Percentiles rank a stretch among this genome's conserved stretches.
These are phyloP conservation scores for Zymoseptoria ardabiliae DNA, from an alignment of 2,329 filamentous ascomycete species.

Conservation along the genomic window DNA sequence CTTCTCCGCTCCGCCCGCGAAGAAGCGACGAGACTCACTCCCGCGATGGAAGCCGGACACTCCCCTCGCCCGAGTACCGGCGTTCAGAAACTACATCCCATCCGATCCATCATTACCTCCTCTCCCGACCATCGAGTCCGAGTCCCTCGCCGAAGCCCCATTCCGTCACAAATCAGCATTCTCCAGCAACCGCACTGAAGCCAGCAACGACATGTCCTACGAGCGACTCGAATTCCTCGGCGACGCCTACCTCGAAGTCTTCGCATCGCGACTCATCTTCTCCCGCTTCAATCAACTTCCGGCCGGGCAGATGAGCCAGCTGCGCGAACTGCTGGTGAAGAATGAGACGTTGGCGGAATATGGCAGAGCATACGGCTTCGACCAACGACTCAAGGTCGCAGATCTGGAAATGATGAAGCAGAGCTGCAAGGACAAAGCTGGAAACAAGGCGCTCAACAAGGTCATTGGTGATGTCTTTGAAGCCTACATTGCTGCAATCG, in stretches of 20 bases:
- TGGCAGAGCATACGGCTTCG: constrained; percentile 62
- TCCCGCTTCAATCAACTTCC: constrained; percentile 59
- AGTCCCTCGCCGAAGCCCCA: constrained; percentile 19
- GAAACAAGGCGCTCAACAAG: constrained; percentile 42
- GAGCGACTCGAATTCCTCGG: constrained; percentile 84
- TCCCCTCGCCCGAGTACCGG: background rate
- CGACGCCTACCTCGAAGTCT: constrained; percentile 75
- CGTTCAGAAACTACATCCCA: background rate
- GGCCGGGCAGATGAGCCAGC: constrained; percentile 63
- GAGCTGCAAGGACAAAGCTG: constrained; percentile 17
- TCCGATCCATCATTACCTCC: constrained; percentile 15
- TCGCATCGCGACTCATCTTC: constrained; percentile 68
- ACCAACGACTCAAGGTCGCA: constrained; percentile 52
- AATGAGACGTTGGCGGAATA: constrained; percentile 71
- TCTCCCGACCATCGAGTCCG: constrained; percentile 22
- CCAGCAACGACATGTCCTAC: constrained; percentile 45
- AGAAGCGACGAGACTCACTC: background rate
- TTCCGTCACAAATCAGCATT: constrained; percentile 29
- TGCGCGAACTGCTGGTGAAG: constrained; percentile 72
- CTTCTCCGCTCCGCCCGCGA: background rate
- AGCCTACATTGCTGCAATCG: constrained; percentile 74
- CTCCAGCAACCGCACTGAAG: constrained; percentile 16
- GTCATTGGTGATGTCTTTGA: constrained; percentile 68
- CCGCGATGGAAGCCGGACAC: background rate
- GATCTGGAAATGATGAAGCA: constrained; percentile 5